Percentiles rank a stretch among this genome's conserved stretches.
These are phyloP conservation scores for Erythrophleum ivorense DNA, from an alignment of 331 rosid species.

Conservation along the genomic window DNA sequence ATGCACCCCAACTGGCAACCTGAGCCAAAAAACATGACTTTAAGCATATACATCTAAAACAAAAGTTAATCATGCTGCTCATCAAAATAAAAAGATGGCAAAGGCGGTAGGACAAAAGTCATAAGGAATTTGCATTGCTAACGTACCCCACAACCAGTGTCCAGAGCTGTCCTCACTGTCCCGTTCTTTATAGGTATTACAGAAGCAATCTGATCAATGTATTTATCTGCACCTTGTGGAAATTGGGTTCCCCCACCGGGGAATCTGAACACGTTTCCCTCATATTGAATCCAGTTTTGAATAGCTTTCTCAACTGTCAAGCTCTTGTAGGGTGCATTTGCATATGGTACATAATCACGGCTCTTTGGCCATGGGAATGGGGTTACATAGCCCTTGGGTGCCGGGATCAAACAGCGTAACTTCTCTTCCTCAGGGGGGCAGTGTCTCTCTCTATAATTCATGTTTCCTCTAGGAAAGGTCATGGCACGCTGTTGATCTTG, in stretches of 20 bases:
- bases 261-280: conserved; percentile 90
- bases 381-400: conserved; percentile 93
- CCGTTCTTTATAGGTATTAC: conserved; percentile 94
- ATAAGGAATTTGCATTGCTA: conserved; percentile 16
- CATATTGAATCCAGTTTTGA: conserved; percentile 98
- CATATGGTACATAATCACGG: conserved; percentile 96
- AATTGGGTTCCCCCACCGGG: conserved; percentile 99
- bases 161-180: conserved; percentile 89
- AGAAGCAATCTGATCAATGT: conserved; percentile 88
- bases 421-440: conserved; percentile 83
- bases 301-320: conserved; percentile 98
- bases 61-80: conserved; percentile 13
- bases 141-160: conserved; percentile 99
- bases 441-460: conserved; percentile 93
- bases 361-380: conserved; percentile 99
- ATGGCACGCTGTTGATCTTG: conserved; percentile 94
- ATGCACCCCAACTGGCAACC: conserved; percentile 99
- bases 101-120: conserved; percentile 12
- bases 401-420: conserved; percentile 91
- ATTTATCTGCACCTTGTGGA: conserved; percentile 96
- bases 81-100: conserved; percentile 11
- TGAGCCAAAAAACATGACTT: conserved; percentile 41
- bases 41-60: conserved; percentile 36
- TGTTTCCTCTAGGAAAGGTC: conserved; percentile 84
- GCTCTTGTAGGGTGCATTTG: conserved; percentile 96